Base-by-base conservation (phyloP, 805 yeast species). In the Zygosaccharomyces siamensis region DNA sequence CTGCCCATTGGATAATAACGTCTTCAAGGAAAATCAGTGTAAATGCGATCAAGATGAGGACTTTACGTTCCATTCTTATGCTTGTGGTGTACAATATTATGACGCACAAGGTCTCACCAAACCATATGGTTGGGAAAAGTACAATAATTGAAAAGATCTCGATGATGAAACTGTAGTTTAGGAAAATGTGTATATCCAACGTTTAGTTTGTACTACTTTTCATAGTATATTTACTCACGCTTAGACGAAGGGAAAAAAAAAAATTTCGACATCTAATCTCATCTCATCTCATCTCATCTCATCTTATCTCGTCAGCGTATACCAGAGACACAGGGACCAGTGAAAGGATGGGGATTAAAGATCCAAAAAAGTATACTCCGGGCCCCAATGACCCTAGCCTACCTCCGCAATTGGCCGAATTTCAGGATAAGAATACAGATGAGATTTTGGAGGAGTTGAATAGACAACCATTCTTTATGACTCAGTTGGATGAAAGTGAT, bases 381-480 rank as follows among this genome's bases (percentile, higher is more conserved):
- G 75, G 74, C 4, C 76, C 77, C 6, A 76, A 74, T 12, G 89
- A 84, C 53, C 93, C 95, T 4, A 80, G 68, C 4, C 67, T 88
- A 40, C 96, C 96, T 1, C 95, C 96, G 3, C 95, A 88, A 63
- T 72, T 88, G n/a, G 72, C 84, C 0, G 83, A 83, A 51, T 69
- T 72, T 36, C 68, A 74, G 31, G 74, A 78, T 48, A 86, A 86
- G 60, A 69, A 87, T 1, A 74, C 85, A 0, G 95, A 86, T 49
- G 90, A 89, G 53, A 81, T 89, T 20, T 73, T 87, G 71, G 70
- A 72, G 14, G 96, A 89, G 56, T 70, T 93, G 60, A 89, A 89
- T 63, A 76, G 86, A 59, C 70, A 89, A 64, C 99, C 99, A 7
- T 86, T 93, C 58, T 93, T 93, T 73, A 93, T 93, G 99, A 89